Base-by-base conservation (phyloP, 1,139 yeast species). In the Arxiozyma telluris region DNA sequence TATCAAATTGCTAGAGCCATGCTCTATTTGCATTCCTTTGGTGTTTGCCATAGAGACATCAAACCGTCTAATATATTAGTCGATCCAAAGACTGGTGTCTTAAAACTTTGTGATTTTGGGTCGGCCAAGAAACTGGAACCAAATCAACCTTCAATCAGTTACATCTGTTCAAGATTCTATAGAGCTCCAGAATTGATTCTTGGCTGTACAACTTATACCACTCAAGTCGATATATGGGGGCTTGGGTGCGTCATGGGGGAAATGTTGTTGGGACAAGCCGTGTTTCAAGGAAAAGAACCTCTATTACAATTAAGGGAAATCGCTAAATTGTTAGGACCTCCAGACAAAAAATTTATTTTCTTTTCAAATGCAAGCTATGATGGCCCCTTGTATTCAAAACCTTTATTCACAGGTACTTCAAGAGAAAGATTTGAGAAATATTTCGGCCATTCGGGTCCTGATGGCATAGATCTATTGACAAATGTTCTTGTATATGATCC, bases 211-310 rank as follows among this genome's bases (percentile, higher is more conserved):
- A 75, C 81, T 51, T 87, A 87, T 65, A 79, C 90, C 2, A 84
- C 93, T 8, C 86, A 84, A 64, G 85, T 87, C 56, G 95, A 87
- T 67, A 81, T 85, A 56, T 87, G 95, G 95, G 93, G 93, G 1
- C 74, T 85, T 54, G 95, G 95, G 1, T 87, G 95, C 75, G 93
- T 86, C 11, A 74, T 86, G 59, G 93, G 93, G 21, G 94, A 87
- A 69, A 85, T 87, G 91, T 78, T 84, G 59, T 75, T 85, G 64
- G 91, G 93, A 39, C 84, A 82, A 66, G 89, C 93, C 4, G 83
- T 87, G 23, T 87, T 87, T 72, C 93, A 85, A 71, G 94, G 94
- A 52, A 84, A 81, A 62, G 83, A 84, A 52, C 88, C 91, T 17
- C 78, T 83, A 65, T 71, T 83, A 52, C 95, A 86, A 69, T 74